These are phyloP conservation scores for Gossypium gossypioides DNA, from an alignment of 441 rosid species.

Conservation along the genomic window DNA sequence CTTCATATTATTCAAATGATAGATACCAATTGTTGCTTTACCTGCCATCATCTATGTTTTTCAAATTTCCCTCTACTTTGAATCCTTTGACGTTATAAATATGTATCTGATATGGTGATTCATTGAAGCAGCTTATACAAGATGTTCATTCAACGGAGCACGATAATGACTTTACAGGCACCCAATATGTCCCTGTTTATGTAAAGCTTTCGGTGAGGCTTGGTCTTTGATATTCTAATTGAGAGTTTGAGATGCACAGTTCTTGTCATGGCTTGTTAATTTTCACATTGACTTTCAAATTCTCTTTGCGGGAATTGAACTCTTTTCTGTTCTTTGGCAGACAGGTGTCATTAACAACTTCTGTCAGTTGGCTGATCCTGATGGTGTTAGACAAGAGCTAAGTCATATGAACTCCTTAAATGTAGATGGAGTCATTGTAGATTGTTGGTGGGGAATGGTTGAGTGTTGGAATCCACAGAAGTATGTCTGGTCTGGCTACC, in stretches of 20 bases:
- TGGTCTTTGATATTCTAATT: conserved; percentile 10
- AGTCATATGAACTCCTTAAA: conserved; percentile 48
- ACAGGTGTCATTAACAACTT: conserved; percentile 45
- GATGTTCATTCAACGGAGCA: conserved; percentile 60
- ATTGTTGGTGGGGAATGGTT: conserved; percentile 79
- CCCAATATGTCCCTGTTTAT: conserved; percentile 52
- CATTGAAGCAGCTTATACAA: conserved; percentile 61
- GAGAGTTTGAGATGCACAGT: background rate
- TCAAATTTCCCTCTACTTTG: background rate
- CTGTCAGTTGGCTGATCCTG: conserved; percentile 53
- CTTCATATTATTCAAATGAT: background rate
- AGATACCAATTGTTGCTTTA: background rate
- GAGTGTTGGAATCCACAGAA: conserved; percentile 71
- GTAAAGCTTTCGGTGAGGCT: conserved; percentile 55
- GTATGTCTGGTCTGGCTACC: conserved; percentile 65
- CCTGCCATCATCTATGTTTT: conserved; percentile 1
- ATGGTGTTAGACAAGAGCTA: conserved; percentile 47
- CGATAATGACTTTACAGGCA: conserved; percentile 36
- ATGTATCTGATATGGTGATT: conserved; percentile 12
- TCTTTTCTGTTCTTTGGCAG: conserved; percentile 27
- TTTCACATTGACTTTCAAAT: background rate
- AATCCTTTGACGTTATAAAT: background rate
- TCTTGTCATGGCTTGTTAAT: background rate
- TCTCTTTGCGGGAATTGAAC: conserved; percentile 7
- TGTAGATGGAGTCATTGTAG: conserved; percentile 54